These are phyloP conservation scores for Pseudopithomyces chartarum DNA, from an alignment of 2,329 filamentous ascomycete species.

Conservation along the genomic window DNA sequence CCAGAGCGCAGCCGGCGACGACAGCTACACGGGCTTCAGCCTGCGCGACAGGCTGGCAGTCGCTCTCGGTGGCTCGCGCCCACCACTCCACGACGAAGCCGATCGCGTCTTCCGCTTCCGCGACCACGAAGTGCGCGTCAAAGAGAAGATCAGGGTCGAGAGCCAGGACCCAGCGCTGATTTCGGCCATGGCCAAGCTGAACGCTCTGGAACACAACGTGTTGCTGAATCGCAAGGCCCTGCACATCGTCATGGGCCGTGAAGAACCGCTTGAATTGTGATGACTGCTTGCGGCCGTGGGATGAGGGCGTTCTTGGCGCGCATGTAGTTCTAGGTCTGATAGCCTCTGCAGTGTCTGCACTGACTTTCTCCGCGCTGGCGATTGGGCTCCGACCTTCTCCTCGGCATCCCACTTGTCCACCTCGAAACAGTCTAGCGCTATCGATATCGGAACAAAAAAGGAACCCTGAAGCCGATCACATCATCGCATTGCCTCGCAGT, in stretches of 20 bases:
- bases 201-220: conserved; percentile 75
- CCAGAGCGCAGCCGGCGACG: conserved; percentile 33
- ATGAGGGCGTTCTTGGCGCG: background rate
- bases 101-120: conserved; percentile 74
- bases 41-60: conserved; percentile 60
- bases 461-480: background rate
- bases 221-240: conserved; percentile 72
- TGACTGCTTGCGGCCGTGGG: background rate
- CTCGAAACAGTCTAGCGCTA: conserved; percentile 26
- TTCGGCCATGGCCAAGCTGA: conserved; percentile 81
- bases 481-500: conserved; percentile 4
- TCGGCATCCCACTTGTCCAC: conserved; percentile 16
- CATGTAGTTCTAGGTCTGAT: background rate
- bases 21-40: conserved; percentile 52
- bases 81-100: conserved; percentile 64
- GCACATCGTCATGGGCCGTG: conserved; percentile 75
- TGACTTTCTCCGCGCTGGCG: conserved; percentile 5
- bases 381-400: conserved; percentile 18
- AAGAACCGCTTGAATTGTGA: conserved; percentile 42
- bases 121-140: conserved; percentile 77
- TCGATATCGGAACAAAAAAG: conserved; percentile 42
- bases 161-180: conserved; percentile 87
- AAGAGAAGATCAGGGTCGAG: conserved; percentile 88
- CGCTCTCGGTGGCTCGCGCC: conserved; percentile 50
- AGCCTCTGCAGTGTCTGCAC: background rate